Percentiles rank a stretch among this genome's conserved stretches.
These are phyloP conservation scores for Diversispora epigaea DNA, from an alignment of 192 early-diverging fungal genomes.

Conservation along the genomic window DNA sequence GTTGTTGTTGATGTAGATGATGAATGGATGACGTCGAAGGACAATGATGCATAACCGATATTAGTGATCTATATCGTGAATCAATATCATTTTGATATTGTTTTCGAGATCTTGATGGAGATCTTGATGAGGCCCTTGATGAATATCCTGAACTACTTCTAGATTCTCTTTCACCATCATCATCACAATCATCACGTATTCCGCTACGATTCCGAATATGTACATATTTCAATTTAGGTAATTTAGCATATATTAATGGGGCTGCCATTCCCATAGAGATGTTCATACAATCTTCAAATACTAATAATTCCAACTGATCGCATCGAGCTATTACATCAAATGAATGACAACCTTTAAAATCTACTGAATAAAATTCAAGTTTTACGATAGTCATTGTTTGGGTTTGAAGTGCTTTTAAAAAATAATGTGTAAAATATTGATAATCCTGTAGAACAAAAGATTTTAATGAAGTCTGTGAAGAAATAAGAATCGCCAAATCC, in stretches of 20 bases:
- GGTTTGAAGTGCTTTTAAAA: neutral
- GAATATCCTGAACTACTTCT: neutral
- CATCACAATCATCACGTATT: neutral
- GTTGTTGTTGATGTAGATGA: neutral
- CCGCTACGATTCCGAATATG: neutral
- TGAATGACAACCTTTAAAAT: conserved; percentile 5
- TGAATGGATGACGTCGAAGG: neutral
- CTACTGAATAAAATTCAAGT: conserved; percentile 16
- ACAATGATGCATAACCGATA: too few relatives aligned
- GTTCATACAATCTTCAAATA: conserved; percentile 2
- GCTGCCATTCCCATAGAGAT: neutral
- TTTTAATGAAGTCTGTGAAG: neutral
- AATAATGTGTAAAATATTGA: conserved; percentile 9
- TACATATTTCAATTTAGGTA: neutral
- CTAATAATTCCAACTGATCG: neutral
- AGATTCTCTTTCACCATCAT: neutral
- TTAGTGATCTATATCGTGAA: neutral
- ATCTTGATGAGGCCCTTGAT: neutral
- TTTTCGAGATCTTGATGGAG: neutral
- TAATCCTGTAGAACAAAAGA: conserved; percentile 6
- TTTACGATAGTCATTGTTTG: neutral
- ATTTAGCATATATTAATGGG: neutral
- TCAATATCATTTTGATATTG: neutral
- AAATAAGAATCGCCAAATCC: neutral
- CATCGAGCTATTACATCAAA: neutral